Conservation (phyloP, 1,139 yeast species). For the Lodderomyces jiufengensis region DNA sequence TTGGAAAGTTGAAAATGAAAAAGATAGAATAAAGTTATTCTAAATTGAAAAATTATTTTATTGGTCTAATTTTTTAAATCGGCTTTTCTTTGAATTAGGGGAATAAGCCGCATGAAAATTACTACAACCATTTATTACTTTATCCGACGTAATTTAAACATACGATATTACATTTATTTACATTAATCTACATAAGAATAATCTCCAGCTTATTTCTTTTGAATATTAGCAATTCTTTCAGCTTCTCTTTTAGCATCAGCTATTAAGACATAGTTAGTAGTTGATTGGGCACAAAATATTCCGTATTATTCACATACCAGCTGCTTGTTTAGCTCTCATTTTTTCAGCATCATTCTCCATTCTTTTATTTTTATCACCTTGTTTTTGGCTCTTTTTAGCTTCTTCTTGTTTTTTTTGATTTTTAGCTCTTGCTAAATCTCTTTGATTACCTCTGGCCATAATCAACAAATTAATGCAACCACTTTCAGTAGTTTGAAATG, state of each 20-base stretch:
- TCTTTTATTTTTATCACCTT: conserved; percentile 82
- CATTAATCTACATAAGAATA: too few relatives aligned
- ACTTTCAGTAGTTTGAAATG: too few relatives aligned
- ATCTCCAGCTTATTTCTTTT: conserved; percentile 13
- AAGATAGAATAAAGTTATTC: too few relatives aligned
- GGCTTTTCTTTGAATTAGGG: too few relatives aligned
- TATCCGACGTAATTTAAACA: too few relatives aligned
- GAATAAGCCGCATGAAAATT: too few relatives aligned
- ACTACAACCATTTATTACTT: too few relatives aligned
- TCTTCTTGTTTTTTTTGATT: conserved; percentile 76
- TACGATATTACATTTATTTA: too few relatives aligned
- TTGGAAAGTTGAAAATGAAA: too few relatives aligned
- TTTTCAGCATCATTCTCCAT: conserved; percentile 86
- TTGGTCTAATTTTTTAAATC: too few relatives aligned
- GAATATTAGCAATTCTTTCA: conserved; percentile 16
- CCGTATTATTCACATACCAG: conserved; percentile 56
- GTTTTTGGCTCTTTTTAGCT: conserved; percentile 58
- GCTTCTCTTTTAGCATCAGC: conserved; percentile 67
- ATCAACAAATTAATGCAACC: background rate
- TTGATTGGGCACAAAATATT: too few relatives aligned
- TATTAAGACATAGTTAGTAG: conserved; percentile 12
- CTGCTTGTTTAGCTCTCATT: conserved; percentile 83
- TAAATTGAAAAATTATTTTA: too few relatives aligned
- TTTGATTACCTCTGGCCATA: conserved; percentile 96
- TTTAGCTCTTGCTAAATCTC: conserved; percentile 90